Evolutionary conservation across 2,329 filamentous ascomycete species (phyloP).

Genomic region (Lachnellula hyalina): DNA sequence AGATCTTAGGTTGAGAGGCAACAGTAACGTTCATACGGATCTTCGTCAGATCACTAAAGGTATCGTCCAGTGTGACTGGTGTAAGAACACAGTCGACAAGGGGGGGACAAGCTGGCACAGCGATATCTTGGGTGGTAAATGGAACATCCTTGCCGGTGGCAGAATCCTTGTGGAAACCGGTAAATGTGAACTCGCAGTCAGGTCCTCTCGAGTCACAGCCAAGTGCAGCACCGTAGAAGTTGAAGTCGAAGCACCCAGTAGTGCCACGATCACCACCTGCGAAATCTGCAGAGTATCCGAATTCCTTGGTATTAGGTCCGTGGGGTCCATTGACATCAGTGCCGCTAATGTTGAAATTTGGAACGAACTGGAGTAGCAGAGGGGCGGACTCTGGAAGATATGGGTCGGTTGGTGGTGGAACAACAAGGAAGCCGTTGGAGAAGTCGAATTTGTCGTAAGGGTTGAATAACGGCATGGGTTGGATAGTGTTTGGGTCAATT

Average conservation of each 20-base stretch:
- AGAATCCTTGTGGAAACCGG: slow-evolving; percentile 30
- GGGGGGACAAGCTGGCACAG: slow-evolving; percentile 29
- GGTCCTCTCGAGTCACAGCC: slow-evolving; percentile 35
- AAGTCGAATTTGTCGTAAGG: slow-evolving; percentile 34
- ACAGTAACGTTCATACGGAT: slow-evolving; percentile 38
- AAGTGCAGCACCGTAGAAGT: slow-evolving; percentile 32
- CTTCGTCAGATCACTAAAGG: slow-evolving; percentile 33
- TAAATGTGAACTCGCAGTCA: slow-evolving; percentile 35
- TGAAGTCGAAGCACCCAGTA: slow-evolving; percentile 34
- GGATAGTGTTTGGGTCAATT: slow-evolving; percentile 18
- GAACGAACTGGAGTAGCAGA: slow-evolving; percentile 30
- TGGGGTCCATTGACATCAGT: slow-evolving; percentile 2
- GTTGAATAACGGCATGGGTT: slow-evolving; percentile 22
- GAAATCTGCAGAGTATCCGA: slow-evolving; percentile 27
- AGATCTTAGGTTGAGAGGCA: slow-evolving; percentile 33
- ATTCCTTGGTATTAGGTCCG: slow-evolving; percentile 23
- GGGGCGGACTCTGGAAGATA: slow-evolving; percentile 29
- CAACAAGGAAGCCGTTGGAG: slow-evolving; percentile 32
- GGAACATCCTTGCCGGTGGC: slow-evolving; percentile 15
- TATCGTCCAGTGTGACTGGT: slow-evolving; percentile 21
- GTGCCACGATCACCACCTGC: slow-evolving; percentile 22
- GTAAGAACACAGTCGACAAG: slow-evolving; percentile 30
- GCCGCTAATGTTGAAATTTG: slow-evolving; percentile 21
- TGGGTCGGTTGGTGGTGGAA: slow-evolving; percentile 28
- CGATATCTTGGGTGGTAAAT: slow-evolving; percentile 22